phyloP scores from a whole-genome alignment of 495 filamentous ascomycete genomes.

The Penicillium argentinense region DNA sequence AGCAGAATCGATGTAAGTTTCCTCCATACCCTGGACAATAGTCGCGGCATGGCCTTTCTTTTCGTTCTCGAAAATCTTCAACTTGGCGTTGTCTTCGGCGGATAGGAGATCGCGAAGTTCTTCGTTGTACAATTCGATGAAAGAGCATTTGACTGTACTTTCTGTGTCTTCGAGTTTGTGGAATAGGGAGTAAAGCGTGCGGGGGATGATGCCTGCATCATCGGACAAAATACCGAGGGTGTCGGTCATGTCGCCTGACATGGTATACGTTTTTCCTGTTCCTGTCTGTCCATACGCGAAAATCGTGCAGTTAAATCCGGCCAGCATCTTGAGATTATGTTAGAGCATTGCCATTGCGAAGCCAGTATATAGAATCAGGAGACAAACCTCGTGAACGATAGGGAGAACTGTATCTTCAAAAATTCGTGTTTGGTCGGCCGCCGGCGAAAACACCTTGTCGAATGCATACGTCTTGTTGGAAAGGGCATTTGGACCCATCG shows the following conservation, averaged over 20 bases:
- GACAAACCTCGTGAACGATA: slow-evolving; percentile 82
- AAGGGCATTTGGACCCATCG: slow-evolving; percentile 87
- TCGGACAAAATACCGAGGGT: slow-evolving; percentile 83
- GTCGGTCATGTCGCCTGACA: slow-evolving; percentile 96
- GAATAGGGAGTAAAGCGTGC: slow-evolving; percentile 84
- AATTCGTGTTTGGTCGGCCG: slow-evolving; percentile 87
- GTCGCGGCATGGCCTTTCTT: slow-evolving; percentile 78
- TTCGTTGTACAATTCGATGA: slow-evolving; percentile 98
- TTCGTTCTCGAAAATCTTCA: slow-evolving; percentile 95
- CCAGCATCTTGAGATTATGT: slow-evolving; percentile 66
- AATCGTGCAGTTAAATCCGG: slow-evolving; percentile 97
- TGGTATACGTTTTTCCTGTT: slow-evolving; percentile 98
- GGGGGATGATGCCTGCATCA: slow-evolving; percentile 89
- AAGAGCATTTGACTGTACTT: slow-evolving; percentile 93
- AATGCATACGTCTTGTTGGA: slow-evolving; percentile 97
- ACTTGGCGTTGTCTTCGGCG: slow-evolving; percentile 72
- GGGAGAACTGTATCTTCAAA: slow-evolving; percentile 94
- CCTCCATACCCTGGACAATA: slow-evolving; percentile 96
- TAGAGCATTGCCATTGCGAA: not conserved
- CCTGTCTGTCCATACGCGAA: slow-evolving; percentile 98
- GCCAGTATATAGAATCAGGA: not conserved
- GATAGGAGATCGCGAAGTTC: slow-evolving; percentile 88
- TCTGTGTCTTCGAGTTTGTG: slow-evolving; percentile 81
- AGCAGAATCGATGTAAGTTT: slow-evolving; percentile 84
- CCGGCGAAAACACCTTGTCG: slow-evolving; percentile 94